phyloP scores from a whole-genome alignment of 78 protist genomes.

The Speleostelium caveatum region DNA sequence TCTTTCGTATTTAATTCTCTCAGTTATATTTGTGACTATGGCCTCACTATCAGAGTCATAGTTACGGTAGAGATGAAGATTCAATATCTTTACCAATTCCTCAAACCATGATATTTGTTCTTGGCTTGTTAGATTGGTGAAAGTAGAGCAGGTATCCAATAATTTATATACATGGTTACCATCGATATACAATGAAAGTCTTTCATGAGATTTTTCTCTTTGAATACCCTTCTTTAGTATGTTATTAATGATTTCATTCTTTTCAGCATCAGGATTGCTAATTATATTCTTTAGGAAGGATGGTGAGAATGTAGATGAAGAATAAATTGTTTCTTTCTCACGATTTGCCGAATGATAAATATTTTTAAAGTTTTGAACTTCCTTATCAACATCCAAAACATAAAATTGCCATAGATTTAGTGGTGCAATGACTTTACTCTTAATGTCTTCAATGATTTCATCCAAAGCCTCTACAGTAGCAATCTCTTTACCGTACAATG shows the following conservation, averaged over 20 bases:
- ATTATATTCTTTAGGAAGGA: slow-evolving; percentile 30
- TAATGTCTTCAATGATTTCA: not conserved
- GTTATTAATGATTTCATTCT: slow-evolving; percentile 16
- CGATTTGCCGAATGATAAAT: not conserved
- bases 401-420: slow-evolving; percentile 91
- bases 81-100: slow-evolving; percentile 32
- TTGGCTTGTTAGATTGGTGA: not conserved
- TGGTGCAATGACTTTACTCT: slow-evolving; percentile 12
- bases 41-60: slow-evolving; percentile 71
- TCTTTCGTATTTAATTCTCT: slow-evolving; percentile 70
- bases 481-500: slow-evolving; percentile 15
- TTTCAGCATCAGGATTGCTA: slow-evolving; percentile 3
- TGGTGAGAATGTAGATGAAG: slow-evolving; percentile 19
- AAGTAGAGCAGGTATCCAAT: slow-evolving; percentile 8
- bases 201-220: slow-evolving; percentile 25
- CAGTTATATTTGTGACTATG: slow-evolving; percentile 26
- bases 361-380: slow-evolving; percentile 58
- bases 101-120: slow-evolving; percentile 57
- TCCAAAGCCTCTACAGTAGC: not conserved
- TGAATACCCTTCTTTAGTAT: slow-evolving; percentile 39
- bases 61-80: slow-evolving; percentile 46
- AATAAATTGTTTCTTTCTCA: not conserved
- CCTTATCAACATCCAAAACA: slow-evolving; percentile 83
- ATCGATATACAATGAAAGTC: slow-evolving; percentile 41
- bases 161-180: slow-evolving; percentile 2